phyloP scores from a whole-genome alignment of 768 basidiomycete genomes.

The Lentinula edodes region DNA sequence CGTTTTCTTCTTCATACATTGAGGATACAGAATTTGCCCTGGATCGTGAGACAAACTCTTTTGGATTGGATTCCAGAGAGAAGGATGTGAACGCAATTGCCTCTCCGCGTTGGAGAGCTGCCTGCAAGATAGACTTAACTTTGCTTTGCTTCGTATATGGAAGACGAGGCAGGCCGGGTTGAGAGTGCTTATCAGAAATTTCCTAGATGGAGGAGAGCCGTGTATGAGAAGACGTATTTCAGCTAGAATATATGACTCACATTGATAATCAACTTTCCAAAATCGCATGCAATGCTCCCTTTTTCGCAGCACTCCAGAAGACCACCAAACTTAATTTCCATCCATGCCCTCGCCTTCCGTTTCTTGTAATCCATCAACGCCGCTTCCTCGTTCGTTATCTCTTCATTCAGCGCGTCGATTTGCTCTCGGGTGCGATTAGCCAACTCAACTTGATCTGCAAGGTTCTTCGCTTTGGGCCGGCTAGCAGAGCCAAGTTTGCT shows the following conservation, averaged over 20 bases:
- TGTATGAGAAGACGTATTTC: neutral
- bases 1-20: neutral
- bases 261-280: slow-evolving; percentile 46
- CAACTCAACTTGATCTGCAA: slow-evolving; percentile 63
- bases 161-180: slow-evolving; percentile 71
- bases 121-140: slow-evolving; percentile 54
- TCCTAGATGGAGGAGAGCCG: slow-evolving; percentile 35
- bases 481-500: slow-evolving; percentile 85
- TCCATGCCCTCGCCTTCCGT: slow-evolving; percentile 55
- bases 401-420: slow-evolving; percentile 70
- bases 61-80: slow-evolving; percentile 1
- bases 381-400: slow-evolving; percentile 81
- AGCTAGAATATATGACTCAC: slow-evolving; percentile 21
- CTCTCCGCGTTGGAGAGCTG: slow-evolving; percentile 50
- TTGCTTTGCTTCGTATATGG: slow-evolving; percentile 65
- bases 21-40: neutral
- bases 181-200: slow-evolving; percentile 72
- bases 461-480: slow-evolving; percentile 47
- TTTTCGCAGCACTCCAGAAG: slow-evolving; percentile 82
- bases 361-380: slow-evolving; percentile 82
- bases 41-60: neutral
- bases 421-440: slow-evolving; percentile 69
- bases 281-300: slow-evolving; percentile 52
- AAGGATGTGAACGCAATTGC: slow-evolving; percentile 44
- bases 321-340: slow-evolving; percentile 86